A percentile compares a stretch with the other conserved stretches of the same genome.
These are phyloP conservation scores for Rhizoctonia solani DNA, from an alignment of 1,284 basidiomycete genomes.

Conservation along the genomic window DNA sequence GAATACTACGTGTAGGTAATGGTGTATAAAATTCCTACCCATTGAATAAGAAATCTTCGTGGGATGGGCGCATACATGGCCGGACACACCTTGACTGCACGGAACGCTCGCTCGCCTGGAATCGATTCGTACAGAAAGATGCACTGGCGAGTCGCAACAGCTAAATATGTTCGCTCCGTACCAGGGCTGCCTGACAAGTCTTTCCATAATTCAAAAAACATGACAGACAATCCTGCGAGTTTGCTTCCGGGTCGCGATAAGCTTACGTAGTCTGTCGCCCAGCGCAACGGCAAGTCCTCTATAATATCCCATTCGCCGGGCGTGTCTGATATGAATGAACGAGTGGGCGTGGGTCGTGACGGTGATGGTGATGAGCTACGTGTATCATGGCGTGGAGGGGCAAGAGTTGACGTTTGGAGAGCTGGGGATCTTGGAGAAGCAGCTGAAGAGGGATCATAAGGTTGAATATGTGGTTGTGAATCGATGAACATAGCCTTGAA, in stretches of 20 bases:
- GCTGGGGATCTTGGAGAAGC: conserved; percentile 4
- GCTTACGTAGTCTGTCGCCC: conserved; percentile 80
- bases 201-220: conserved; percentile 68
- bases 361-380: conserved; percentile 40
- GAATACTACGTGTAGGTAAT: conserved; percentile 60
- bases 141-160: conserved; percentile 71
- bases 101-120: conserved; percentile 77
- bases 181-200: conserved; percentile 51
- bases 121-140: conserved; percentile 78
- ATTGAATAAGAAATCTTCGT: neutral
- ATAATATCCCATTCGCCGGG: conserved; percentile 72
- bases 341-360: conserved; percentile 10
- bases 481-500: conserved; percentile 33
- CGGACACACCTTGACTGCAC: conserved; percentile 67
- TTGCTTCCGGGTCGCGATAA: conserved; percentile 68
- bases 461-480: conserved; percentile 27
- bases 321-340: conserved; percentile 38
- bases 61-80: conserved; percentile 2
- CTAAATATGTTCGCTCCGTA: conserved; percentile 54
- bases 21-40: conserved; percentile 79
- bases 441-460: conserved; percentile 42
- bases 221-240: conserved; percentile 58
- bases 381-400: conserved; percentile 40
- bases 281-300: conserved; percentile 73
- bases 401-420: neutral